phyloP scores from a whole-genome alignment of 805 yeast genomes.

The Cyberlindnera xylosilytica region DNA sequence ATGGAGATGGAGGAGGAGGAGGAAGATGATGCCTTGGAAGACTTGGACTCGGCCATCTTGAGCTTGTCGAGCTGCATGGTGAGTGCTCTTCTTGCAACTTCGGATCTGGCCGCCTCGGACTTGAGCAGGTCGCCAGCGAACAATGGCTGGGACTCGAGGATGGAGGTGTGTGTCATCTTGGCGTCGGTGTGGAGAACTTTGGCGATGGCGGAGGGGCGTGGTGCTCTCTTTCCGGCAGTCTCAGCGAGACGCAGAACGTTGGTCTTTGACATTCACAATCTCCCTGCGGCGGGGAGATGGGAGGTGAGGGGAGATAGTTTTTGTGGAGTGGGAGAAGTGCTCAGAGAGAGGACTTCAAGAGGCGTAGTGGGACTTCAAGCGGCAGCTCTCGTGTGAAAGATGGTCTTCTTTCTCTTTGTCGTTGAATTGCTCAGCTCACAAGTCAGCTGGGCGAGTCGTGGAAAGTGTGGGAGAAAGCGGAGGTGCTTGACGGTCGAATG shows the following conservation, averaged over 20 bases:
- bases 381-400: conserved; percentile 48
- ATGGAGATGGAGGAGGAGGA: too few relatives aligned
- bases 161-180: conserved; percentile 3
- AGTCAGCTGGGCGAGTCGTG: conserved; percentile 12
- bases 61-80: conserved; percentile 9
- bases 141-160: conserved; percentile 7
- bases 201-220: conserved; percentile 1
- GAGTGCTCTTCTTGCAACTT: conserved; percentile 11
- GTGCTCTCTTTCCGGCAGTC: conserved; percentile 21
- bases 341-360: background rate
- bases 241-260: conserved; percentile 25
- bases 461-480: background rate
- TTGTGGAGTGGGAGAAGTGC: conserved; percentile 8
- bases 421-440: background rate
- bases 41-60: conserved; percentile 1
- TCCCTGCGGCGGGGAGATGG: background rate
- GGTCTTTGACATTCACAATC: conserved; percentile 17
- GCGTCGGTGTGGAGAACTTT: conserved; percentile 14
- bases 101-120: conserved; percentile 11
- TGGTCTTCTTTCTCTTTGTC: background rate
- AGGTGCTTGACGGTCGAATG: conserved; percentile 5
- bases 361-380: conserved; percentile 33
- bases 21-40: background rate
- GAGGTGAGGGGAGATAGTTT: background rate
- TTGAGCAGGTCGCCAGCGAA: conserved; percentile 11